Evolutionary conservation across 1,284 basidiomycete genomes (phyloP), one percentile per base, ranked within the genome.

Genomic region (Ustilago trichophora): DNA sequence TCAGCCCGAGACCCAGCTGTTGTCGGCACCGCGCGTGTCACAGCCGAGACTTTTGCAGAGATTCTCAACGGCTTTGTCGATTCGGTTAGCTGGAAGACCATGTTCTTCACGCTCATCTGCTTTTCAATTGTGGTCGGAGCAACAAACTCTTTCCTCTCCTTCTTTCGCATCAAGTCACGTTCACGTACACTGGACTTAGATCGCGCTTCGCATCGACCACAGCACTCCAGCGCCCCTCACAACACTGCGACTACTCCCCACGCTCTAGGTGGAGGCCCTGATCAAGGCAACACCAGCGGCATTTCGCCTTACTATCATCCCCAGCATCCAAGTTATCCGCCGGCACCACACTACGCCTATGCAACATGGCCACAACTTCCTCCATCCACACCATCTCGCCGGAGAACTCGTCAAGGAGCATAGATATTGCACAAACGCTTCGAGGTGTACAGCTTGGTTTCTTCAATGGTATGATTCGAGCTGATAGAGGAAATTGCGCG

Each of bases 51-150:
- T 42, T 90, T 98, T 81, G 95, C 92, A 42, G 94, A 96, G 75
- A 91, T 97, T 32, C 88, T 97, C 73, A 96, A 98, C 82, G 89
- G 91, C 8, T 98, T 98, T 80, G 91, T 98, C 25, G 95, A 98
- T 80, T 90, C 91, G 36, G 94, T 98, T 80, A 93, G 90, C 82
- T 97, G 93, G 92, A 96, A 95, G 84, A 94, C 92, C 15, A 85
- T 98, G 84, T 92, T 78, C 11, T 80, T 80, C 37, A 68, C 75
- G 16, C 63, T 80, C 15, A 47, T 78, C 13, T 69, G 66, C 24
- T 62, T 80, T 3, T 73, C 72, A 10, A 80, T 80, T 35, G 51
- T 78, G 1, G 73, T 80, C 5, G 73, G 76, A 9, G 76, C 75
- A 3, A 77, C 77, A 18, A 80, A 78, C 46, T 77, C 78, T 26